Evolutionary conservation across 305 asterid species (phyloP).

Genomic region (Fraxinus xanthoxyloides): DNA sequence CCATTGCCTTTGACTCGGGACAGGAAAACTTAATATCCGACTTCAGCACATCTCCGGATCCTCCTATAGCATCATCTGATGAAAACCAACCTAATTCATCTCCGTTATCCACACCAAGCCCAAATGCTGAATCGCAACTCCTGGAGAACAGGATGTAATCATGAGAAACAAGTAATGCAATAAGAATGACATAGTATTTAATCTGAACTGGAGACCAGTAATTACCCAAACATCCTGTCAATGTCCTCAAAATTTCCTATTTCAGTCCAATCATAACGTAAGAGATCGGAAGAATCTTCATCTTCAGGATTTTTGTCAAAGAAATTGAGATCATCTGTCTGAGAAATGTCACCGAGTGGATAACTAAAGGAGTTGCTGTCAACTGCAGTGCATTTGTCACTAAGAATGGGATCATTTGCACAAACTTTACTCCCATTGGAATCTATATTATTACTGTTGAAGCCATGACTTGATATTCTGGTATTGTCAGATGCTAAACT

Average conservation of each 20-base stretch:
- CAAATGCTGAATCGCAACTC: constrained; percentile 81
- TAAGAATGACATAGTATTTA: constrained; percentile 10
- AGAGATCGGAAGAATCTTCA: constrained; percentile 59
- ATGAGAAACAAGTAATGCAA: constrained; percentile 14
- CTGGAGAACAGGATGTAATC: constrained; percentile 38
- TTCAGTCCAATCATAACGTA: constrained; percentile 71
- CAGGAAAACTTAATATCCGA: constrained; percentile 50
- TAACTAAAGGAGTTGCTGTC: constrained; percentile 46
- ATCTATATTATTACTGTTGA: constrained; percentile 30
- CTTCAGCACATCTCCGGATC: constrained; percentile 37
- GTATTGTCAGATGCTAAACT: constrained; percentile 45
- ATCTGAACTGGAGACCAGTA: constrained; percentile 12
- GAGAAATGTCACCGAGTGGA: constrained; percentile 48
- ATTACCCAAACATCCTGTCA: constrained; percentile 83
- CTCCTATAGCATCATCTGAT: constrained; percentile 57
- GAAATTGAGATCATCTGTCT: constrained; percentile 42
- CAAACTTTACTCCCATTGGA: constrained; percentile 33
- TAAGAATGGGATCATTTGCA: constrained; percentile 37
- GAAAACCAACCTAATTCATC: constrained; percentile 72
- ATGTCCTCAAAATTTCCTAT: constrained; percentile 84
- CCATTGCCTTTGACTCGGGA: constrained; percentile 39
- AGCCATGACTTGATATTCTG: constrained; percentile 35
- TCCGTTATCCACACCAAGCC: constrained; percentile 58
- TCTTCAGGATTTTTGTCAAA: constrained; percentile 42
- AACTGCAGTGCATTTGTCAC: constrained; percentile 36